Evolutionary conservation across 208 protist genomes (phyloP), one percentile per base, ranked within the genome.

Genomic region (Porcisia hertigi): DNA sequence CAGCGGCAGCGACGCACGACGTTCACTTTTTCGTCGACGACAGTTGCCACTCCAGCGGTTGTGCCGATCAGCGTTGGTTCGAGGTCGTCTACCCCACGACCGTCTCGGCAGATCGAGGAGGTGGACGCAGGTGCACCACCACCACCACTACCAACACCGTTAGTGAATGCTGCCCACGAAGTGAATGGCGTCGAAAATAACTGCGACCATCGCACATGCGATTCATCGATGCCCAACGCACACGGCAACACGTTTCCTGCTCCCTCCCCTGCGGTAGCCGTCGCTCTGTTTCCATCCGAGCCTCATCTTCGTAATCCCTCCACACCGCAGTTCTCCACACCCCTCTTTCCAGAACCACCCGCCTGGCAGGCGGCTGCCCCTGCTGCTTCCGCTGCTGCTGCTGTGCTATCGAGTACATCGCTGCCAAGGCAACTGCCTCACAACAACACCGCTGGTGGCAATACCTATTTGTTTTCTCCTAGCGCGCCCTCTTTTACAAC

Each of bases 321-420:
- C 12, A 43, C n/a, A 55, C 77, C 73, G 55, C 77, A 66, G 49
- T 79, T 73, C 45, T 91, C 86, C 23, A 69, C 78, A 16, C 77
- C 83, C 16, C 79, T 88, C 2, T 85, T 91, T 53, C 75, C 81
- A 9, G 81, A 87, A 53, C 86, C 86, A n/a, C 77, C 77, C 23
- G 41, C 66, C 36, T 66, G 66, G 72, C 57, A 65, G 49, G 36
- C 69, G 25, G 34, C 49, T 16, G 9, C 41, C 4, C 8, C 41
- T 45, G 9, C 69, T 23, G 20, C 36, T 43, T 23, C 23, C 18
- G 34, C 20, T 6, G 41, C 47, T 6, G 41, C 47, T 41, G 12
- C 66, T 53, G 5, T 43, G 30, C 14, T 30, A 57, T 45, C 14
- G 12, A n/a, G 63, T 49, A 34, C 66, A 8, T 18, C 63, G 41